phyloP scores from a whole-genome alignment of 352 stramenopile species.

The Pythium rhizo-oryzae region DNA sequence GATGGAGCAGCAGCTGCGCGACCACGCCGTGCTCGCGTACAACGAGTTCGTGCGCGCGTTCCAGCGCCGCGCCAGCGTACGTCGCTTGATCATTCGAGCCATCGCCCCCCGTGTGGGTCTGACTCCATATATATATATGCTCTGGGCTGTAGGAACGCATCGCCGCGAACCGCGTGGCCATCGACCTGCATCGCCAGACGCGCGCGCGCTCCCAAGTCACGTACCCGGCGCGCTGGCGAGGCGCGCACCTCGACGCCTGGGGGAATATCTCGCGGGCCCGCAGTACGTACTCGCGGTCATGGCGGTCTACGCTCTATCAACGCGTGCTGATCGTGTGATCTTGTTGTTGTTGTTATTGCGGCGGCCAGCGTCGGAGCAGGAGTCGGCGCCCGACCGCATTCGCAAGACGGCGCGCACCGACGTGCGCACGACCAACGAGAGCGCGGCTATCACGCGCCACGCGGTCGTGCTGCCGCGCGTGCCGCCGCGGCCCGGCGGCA shows the following conservation, averaged over 20 bases:
- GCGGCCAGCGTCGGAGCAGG: conserved; percentile 48
- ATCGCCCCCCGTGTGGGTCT: too few species aligned
- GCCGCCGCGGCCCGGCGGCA: conserved; percentile 49
- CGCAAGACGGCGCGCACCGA: conserved; percentile 24
- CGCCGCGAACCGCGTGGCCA: conserved; percentile 59
- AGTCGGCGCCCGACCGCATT: conserved; percentile 29
- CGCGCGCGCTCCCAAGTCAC: conserved; percentile 28
- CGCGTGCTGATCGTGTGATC: background rate
- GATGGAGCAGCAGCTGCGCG: conserved; percentile 79
- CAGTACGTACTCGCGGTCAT: conserved; percentile 37
- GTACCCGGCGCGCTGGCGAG: conserved; percentile 34
- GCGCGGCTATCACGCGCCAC: conserved; percentile 34
- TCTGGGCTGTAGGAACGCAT: conserved; percentile 44
- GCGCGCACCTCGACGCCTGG: conserved; percentile 39
- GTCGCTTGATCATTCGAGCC: background rate
- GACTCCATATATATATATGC: background rate
- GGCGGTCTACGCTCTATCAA: background rate
- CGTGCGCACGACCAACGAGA: conserved; percentile 31
- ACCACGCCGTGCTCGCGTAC: conserved; percentile 58
- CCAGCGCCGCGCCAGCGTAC: conserved; percentile 60
- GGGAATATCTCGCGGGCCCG: conserved; percentile 45
- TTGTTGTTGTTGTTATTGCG: background rate
- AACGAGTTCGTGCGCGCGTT: conserved; percentile 73
- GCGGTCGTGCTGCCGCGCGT: conserved; percentile 56
- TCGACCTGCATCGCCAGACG: conserved; percentile 36